phyloP scores from a whole-genome alignment of 2,329 filamentous ascomycete species.

The Westerdykella ornata region DNA sequence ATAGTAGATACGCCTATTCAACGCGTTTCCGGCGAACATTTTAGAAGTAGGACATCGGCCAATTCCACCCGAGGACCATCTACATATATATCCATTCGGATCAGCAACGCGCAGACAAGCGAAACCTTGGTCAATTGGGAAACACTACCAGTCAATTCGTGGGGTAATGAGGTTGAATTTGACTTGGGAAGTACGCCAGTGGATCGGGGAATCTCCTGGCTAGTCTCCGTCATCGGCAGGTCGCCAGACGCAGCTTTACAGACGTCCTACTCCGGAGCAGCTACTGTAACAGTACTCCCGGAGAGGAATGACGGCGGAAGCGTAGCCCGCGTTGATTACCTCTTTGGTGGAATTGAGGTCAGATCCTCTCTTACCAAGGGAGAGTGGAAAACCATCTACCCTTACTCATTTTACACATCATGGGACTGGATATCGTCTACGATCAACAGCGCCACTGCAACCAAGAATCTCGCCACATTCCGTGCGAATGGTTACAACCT shows the following conservation, averaged over 20 bases:
- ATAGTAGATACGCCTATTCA: constrained; percentile 48
- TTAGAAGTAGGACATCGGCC: constrained; percentile 14
- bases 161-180: constrained; percentile 34
- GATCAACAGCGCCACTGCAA: constrained; percentile 17
- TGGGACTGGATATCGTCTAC: constrained; percentile 32
- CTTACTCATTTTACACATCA: constrained; percentile 43
- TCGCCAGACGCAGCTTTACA: constrained; percentile 23
- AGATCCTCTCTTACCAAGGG: constrained; percentile 27
- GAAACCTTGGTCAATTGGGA: constrained; percentile 18
- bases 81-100: constrained; percentile 25
- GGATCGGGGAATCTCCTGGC: constrained; percentile 29
- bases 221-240: constrained; percentile 31
- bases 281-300: constrained; percentile 40
- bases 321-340: constrained; percentile 43
- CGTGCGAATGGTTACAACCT: constrained; percentile 44
- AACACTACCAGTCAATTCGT: constrained; percentile 35
- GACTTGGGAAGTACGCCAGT: neutral
- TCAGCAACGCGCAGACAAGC: constrained; percentile 15
- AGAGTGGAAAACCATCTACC: constrained; percentile 39
- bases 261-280: constrained; percentile 31
- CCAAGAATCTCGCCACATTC: constrained; percentile 37
- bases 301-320: constrained; percentile 40
- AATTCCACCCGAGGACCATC: constrained; percentile 10
- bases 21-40: constrained; percentile 39
- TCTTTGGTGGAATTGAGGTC: constrained; percentile 43